These are phyloP conservation scores for Raphanus raphanistrum DNA, from an alignment of 345 rosid species.

Conservation along the genomic window DNA sequence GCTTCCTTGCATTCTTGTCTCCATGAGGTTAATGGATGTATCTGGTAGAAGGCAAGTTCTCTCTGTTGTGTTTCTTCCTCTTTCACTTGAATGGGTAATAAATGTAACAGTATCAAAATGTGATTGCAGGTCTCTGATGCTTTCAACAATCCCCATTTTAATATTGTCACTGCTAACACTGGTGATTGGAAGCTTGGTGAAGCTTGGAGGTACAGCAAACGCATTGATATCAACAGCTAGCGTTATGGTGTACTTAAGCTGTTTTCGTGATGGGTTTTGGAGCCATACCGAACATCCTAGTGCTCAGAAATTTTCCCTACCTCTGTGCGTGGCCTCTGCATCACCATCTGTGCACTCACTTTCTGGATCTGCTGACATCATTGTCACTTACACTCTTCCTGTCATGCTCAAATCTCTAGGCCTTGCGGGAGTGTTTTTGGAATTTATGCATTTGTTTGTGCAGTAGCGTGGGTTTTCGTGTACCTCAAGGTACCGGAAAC, in stretches of 20 bases:
- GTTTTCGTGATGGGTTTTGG: constrained; percentile 78
- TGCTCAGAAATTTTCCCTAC: constrained; percentile 96
- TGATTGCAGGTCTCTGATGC: constrained; percentile 63
- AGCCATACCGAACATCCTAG: constrained; percentile 79
- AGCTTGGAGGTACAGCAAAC: constrained; percentile 46
- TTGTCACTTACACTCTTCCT: constrained; percentile 79
- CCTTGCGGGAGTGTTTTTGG: constrained; percentile 57
- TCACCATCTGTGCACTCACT: constrained; percentile 69
- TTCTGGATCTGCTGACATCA: constrained; percentile 81
- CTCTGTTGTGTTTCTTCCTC: not conserved
- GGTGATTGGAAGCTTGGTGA: constrained; percentile 49
- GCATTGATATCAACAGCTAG: constrained; percentile 66
- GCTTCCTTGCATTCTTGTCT: constrained; percentile 83
- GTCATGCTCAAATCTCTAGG: constrained; percentile 71
- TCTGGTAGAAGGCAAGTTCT: constrained; percentile 73
- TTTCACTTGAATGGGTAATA: not conserved
- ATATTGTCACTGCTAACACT: constrained; percentile 56
- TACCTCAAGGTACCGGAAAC: constrained; percentile 87
- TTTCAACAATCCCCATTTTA: constrained; percentile 73
- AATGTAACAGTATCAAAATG: not conserved
- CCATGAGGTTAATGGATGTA: constrained; percentile 84
- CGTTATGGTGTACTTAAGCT: constrained; percentile 71
- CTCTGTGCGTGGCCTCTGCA: constrained; percentile 86
- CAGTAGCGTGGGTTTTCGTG: constrained; percentile 72
- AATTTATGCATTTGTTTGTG: constrained; percentile 67